Conservation (phyloP, 257 asterid genomes). For the Primulina tabacum region DNA sequence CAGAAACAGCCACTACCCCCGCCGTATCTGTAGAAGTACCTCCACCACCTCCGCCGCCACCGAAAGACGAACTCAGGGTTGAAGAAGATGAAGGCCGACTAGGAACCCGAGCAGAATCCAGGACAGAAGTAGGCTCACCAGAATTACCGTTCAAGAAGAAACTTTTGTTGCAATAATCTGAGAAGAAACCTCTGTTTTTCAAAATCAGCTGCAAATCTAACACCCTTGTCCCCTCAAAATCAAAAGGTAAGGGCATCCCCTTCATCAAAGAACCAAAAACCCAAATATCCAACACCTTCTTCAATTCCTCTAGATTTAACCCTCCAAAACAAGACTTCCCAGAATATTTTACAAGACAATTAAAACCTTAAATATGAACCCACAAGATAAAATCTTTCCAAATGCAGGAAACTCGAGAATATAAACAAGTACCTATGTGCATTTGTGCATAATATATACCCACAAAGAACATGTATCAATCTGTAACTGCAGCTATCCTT, state of each 20-base stretch:
- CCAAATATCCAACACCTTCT: background rate
- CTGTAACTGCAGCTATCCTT: background rate
- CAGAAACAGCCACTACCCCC: constrained; percentile 55
- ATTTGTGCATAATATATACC: background rate
- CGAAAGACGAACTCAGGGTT: constrained; percentile 48
- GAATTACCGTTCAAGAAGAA: constrained; percentile 17
- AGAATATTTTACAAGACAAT: background rate
- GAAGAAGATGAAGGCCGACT: constrained; percentile 43
- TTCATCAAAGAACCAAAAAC: constrained; percentile 39
- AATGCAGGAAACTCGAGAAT: constrained; percentile 20
- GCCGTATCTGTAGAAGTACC: constrained; percentile 36
- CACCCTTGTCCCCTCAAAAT: constrained; percentile 60
- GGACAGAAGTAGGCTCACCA: constrained; percentile 51
- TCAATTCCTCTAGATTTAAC: background rate
- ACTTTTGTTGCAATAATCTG: constrained; percentile 10
- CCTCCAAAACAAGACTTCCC: background rate
- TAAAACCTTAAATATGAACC: background rate
- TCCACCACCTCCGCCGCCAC: constrained; percentile 43
- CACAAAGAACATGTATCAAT: background rate
- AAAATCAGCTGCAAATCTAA: constrained; percentile 28
- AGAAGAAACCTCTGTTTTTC: constrained; percentile 6
- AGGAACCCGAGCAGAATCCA: constrained; percentile 49
- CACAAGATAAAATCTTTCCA: constrained; percentile 17
- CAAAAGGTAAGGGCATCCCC: constrained; percentile 70
- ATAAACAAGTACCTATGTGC: background rate